These are phyloP conservation scores for Breynia disticha DNA, from an alignment of 441 rosid genomes.

Conservation along the genomic window DNA sequence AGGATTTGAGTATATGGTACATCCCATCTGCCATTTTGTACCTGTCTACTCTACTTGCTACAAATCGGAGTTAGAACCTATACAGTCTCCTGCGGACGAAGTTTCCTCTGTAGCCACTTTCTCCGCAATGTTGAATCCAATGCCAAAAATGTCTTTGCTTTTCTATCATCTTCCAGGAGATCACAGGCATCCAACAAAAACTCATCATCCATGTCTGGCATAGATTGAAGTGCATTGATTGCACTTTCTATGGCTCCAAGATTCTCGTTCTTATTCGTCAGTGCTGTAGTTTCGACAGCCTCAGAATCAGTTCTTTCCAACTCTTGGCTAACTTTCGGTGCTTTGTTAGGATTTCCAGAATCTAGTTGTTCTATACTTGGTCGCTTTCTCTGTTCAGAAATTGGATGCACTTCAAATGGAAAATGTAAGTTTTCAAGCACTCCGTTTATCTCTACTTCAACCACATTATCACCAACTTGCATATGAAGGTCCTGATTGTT, in stretches of 20 bases:
- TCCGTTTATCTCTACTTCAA: slow-evolving; percentile 26
- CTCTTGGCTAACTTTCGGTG: slow-evolving; percentile 33
- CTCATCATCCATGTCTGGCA: slow-evolving; percentile 67
- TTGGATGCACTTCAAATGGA: slow-evolving; percentile 15
- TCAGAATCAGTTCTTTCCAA: slow-evolving; percentile 22
- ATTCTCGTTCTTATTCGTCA: slow-evolving; percentile 19
- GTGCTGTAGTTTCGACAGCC: slow-evolving; percentile 13
- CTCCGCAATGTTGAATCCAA: slow-evolving; percentile 45
- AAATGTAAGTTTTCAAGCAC: slow-evolving; percentile 16
- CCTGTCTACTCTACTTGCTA: too few species aligned
- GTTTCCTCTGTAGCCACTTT: slow-evolving; percentile 79
- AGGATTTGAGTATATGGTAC: too few species aligned
- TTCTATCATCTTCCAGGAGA: slow-evolving; percentile 73
- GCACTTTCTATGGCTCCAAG: slow-evolving; percentile 31
- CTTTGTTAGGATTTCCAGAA: slow-evolving; percentile 25
- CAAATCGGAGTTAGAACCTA: background rate
- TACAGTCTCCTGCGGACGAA: slow-evolving; percentile 26
- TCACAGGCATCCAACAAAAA: slow-evolving; percentile 80
- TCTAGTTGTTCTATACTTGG: slow-evolving; percentile 10
- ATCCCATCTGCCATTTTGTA: too few species aligned
- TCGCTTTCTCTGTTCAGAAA: slow-evolving; percentile 36
- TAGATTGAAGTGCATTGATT: slow-evolving; percentile 54
- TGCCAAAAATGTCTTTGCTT: slow-evolving; percentile 77
- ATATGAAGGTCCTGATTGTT: slow-evolving; percentile 18
- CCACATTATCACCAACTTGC: slow-evolving; percentile 22